Evolutionary conservation across 768 basidiomycete genomes (phyloP).

Genomic region (Boletus vinaceobasis): DNA sequence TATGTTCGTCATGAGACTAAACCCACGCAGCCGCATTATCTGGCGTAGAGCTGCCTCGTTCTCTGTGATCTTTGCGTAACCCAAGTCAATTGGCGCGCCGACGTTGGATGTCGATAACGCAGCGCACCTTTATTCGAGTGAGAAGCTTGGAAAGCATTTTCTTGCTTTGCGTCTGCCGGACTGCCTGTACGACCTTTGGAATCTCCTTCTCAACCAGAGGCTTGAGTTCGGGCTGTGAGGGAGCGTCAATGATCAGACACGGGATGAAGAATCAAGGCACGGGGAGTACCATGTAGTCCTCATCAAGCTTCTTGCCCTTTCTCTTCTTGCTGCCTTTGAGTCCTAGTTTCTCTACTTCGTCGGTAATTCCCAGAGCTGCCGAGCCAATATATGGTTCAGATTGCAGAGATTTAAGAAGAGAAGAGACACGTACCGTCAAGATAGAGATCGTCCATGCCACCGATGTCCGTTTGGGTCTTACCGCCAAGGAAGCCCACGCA

Average conservation of each 20-base stretch:
- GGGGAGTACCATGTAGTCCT: constrained; percentile 77
- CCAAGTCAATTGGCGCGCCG: neutral
- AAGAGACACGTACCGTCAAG: constrained; percentile 68
- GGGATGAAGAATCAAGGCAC: neutral
- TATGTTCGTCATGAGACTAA: constrained; percentile 87
- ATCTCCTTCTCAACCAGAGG: constrained; percentile 76
- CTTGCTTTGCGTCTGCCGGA: constrained; percentile 82
- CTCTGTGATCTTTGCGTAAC: constrained; percentile 66
- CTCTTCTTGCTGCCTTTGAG: constrained; percentile 88
- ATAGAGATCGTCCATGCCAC: constrained; percentile 90
- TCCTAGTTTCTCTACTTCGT: constrained; percentile 78
- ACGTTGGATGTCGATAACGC: neutral
- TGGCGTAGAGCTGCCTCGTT: constrained; percentile 75
- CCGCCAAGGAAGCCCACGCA: constrained; percentile 97
- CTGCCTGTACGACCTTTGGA: constrained; percentile 87
- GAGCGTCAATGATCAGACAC: neutral
- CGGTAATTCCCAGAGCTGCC: constrained; percentile 87
- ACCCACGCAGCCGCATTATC: constrained; percentile 89
- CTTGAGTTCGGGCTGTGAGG: constrained; percentile 65
- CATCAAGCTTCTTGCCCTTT: constrained; percentile 89
- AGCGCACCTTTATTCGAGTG: constrained; percentile 74
- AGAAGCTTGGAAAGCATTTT: constrained; percentile 82
- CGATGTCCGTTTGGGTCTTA: constrained; percentile 96
- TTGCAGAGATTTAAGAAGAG: neutral
- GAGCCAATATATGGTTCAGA: neutral